Evolutionary conservation across 495 filamentous ascomycete species (phyloP).

Genomic region (Penicilliopsis zonata): DNA sequence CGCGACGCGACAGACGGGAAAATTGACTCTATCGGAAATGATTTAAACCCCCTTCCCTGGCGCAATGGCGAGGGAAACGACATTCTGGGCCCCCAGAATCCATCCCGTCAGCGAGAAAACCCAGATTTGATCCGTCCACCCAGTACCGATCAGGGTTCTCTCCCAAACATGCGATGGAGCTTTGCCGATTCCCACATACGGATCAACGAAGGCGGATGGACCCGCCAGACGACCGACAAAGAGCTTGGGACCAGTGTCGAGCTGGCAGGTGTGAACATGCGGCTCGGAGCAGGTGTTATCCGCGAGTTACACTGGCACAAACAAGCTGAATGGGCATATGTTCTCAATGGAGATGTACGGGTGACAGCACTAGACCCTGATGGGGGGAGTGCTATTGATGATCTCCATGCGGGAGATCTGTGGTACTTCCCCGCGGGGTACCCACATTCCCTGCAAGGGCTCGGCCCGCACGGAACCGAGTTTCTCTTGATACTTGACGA

Average conservation of each 20-base stretch:
- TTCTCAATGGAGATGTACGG: conserved; percentile 46
- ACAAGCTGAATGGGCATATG: conserved; percentile 59
- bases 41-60: conserved; percentile 49
- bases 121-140: conserved; percentile 54
- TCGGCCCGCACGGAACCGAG: conserved; percentile 53
- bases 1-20: conserved; percentile 36
- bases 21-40: conserved; percentile 44
- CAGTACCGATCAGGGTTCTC: conserved; percentile 49
- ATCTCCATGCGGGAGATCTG: conserved; percentile 55
- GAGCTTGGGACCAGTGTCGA: conserved; percentile 47
- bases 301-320: conserved; percentile 67
- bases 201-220: conserved; percentile 61
- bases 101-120: conserved; percentile 46
- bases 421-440: conserved; percentile 69
- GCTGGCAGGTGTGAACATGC: conserved; percentile 57
- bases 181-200: conserved; percentile 56
- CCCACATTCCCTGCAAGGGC: conserved; percentile 57
- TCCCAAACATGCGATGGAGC: conserved; percentile 55
- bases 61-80: conserved; percentile 52
- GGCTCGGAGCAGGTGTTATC: conserved; percentile 53
- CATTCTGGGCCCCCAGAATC: conserved; percentile 54
- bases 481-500: conserved; percentile 62
- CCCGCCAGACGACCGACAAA: conserved; percentile 50
- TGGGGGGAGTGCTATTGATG: conserved; percentile 57
- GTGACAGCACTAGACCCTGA: conserved; percentile 57